phyloP scores from a whole-genome alignment of 1,284 basidiomycete species.

The Tilletia indica region DNA sequence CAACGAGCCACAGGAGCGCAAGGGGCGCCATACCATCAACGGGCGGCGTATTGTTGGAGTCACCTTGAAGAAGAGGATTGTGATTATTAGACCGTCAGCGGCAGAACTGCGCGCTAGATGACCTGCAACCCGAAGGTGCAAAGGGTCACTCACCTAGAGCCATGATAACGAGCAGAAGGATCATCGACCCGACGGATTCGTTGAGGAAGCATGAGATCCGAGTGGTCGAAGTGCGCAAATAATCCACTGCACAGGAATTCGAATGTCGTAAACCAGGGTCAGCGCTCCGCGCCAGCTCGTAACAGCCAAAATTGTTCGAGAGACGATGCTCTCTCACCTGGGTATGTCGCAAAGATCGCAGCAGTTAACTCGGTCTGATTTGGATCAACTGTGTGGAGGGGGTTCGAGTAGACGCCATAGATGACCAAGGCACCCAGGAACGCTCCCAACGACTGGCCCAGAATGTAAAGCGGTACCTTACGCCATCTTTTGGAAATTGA shows the following conservation, averaged over 20 bases:
- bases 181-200: slow-evolving; percentile 23
- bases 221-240: slow-evolving; percentile 10
- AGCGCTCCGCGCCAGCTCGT: slow-evolving; percentile 12
- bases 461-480: slow-evolving; percentile 15
- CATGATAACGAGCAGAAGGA: slow-evolving; percentile 24
- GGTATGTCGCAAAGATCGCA: neutral
- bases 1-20: slow-evolving; percentile 19
- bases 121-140: too few species aligned
- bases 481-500: neutral
- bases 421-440: slow-evolving; percentile 10
- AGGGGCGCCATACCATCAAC: slow-evolving; percentile 26
- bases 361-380: neutral
- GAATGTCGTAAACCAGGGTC: neutral
- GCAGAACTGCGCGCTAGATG: too few species aligned
- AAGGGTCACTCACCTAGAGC: slow-evolving; percentile 18
- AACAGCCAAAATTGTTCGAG: neutral
- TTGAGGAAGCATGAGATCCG: slow-evolving; percentile 24
- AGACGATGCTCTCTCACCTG: neutral
- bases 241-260: slow-evolving; percentile 13
- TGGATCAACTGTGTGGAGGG: neutral
- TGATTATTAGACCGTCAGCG: too few species aligned
- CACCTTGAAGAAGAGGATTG: neutral
- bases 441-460: slow-evolving; percentile 1
- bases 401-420: slow-evolving; percentile 9
- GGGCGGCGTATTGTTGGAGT: slow-evolving; percentile 25